phyloP scores from a whole-genome alignment of 768 basidiomycete species.

The Coprinopsis strossmayeri region DNA sequence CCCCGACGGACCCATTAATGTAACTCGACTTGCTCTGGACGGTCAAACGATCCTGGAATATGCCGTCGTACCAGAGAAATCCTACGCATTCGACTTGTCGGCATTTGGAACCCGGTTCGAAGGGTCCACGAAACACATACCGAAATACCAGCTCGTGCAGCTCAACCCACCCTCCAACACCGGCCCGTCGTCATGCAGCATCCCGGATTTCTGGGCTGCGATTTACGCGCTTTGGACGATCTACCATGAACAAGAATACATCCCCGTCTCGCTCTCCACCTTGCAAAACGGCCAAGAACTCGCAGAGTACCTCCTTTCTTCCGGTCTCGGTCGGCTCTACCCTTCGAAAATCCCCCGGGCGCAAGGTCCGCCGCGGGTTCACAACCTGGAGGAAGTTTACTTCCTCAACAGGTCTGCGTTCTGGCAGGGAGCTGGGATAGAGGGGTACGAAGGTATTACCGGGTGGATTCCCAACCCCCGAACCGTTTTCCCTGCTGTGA shows the following conservation, averaged over 20 bases:
- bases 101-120: slow-evolving; percentile 23
- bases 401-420: slow-evolving; percentile 37
- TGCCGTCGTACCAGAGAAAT: slow-evolving; percentile 7
- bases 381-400: slow-evolving; percentile 18
- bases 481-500: slow-evolving; percentile 29
- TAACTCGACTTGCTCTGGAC: slow-evolving; percentile 18
- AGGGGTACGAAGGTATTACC: slow-evolving; percentile 22
- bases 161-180: slow-evolving; percentile 14
- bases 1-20: slow-evolving; percentile 7
- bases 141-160: slow-evolving; percentile 20
- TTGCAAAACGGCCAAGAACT: slow-evolving; percentile 26
- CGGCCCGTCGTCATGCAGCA: slow-evolving; percentile 13
- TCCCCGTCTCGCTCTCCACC: slow-evolving; percentile 30
- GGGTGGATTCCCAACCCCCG: slow-evolving; percentile 19
- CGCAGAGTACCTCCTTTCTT: slow-evolving; percentile 28
- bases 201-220: slow-evolving; percentile 32
- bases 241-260: slow-evolving; percentile 30
- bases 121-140: slow-evolving; percentile 22
- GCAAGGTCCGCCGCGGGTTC: slow-evolving; percentile 8
- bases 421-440: slow-evolving; percentile 45
- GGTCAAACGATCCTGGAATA: slow-evolving; percentile 17
- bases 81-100: slow-evolving; percentile 20
- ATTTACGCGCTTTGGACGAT: slow-evolving; percentile 36
- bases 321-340: slow-evolving; percentile 27
- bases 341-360: slow-evolving; percentile 5